Evolutionary conservation across 106 monocot genomes (phyloP).

Genomic region (Vanilla planifolia): DNA sequence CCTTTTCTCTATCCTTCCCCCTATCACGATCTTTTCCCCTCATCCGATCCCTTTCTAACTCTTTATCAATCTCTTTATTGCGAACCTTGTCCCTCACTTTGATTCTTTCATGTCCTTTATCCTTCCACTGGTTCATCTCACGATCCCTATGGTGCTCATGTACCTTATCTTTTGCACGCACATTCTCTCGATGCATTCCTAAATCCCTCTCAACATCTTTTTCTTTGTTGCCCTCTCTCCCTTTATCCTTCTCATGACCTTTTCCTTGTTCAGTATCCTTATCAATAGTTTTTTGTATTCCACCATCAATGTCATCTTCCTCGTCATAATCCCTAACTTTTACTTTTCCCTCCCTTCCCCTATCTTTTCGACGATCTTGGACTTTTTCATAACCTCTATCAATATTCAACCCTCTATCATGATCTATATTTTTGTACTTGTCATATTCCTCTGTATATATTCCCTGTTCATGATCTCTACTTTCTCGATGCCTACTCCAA

Average conservation of each 20-base stretch:
- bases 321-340: conserved; percentile 10
- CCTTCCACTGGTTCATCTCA: conserved; percentile 7
- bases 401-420: conserved; percentile 12
- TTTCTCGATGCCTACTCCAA: not conserved
- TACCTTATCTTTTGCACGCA: not conserved
- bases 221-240: conserved; percentile 24
- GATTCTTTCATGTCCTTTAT: conserved; percentile 23
- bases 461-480: conserved; percentile 5
- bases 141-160: conserved; percentile 1
- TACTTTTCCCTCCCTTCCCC: conserved; percentile 15
- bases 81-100: conserved; percentile 22
- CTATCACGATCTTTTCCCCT: conserved; percentile 24
- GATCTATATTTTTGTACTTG: conserved; percentile 11
- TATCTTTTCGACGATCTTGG: conserved; percentile 11
- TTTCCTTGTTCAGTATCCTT: conserved; percentile 7
- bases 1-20: conserved; percentile 14
- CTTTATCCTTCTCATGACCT: conserved; percentile 10
- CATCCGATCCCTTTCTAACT: conserved; percentile 24
- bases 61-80: conserved; percentile 32
- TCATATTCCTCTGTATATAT: conserved; percentile 13
- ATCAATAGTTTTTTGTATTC: conserved; percentile 1
- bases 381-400: conserved; percentile 14
- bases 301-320: conserved; percentile 12
- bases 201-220: conserved; percentile 25
- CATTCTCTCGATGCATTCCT: conserved; percentile 1